These are phyloP conservation scores for Tephrocybe sp. DNA, from an alignment of 768 basidiomycete genomes.

Conservation along the genomic window DNA sequence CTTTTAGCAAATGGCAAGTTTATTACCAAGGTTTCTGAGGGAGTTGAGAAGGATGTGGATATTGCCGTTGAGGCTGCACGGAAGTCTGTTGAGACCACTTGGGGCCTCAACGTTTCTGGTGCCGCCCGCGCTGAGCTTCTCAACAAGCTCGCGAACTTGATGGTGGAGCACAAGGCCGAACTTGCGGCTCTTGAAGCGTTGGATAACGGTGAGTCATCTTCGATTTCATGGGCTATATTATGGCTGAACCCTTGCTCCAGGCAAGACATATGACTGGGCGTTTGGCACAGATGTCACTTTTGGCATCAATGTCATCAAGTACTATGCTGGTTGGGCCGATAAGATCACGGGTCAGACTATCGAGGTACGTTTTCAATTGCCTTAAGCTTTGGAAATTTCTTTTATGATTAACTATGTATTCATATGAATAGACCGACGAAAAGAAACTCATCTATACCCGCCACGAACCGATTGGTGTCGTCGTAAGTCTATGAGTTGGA, in stretches of 20 bases:
- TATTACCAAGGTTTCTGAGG: constrained; percentile 57
- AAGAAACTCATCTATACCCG: constrained; percentile 57
- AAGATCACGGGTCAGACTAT: constrained; percentile 51
- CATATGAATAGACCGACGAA: constrained; percentile 36
- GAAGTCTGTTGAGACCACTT: constrained; percentile 28
- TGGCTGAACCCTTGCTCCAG: constrained; percentile 11
- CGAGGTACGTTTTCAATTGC: constrained; percentile 31
- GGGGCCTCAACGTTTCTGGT: constrained; percentile 50
- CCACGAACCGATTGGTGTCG: constrained; percentile 58
- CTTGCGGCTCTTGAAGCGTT: constrained; percentile 51
- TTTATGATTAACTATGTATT: too few relatives aligned
- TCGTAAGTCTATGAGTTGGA: constrained; percentile 18
- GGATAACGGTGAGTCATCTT: constrained; percentile 35
- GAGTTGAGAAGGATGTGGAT: constrained; percentile 69
- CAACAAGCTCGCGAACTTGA: constrained; percentile 47
- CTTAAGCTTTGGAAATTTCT: background rate
- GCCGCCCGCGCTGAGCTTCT: constrained; percentile 38
- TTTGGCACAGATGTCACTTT: constrained; percentile 18
- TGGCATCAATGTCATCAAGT: background rate
- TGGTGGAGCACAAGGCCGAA: constrained; percentile 44
- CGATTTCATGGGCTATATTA: background rate
- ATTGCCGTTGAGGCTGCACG: constrained; percentile 67
- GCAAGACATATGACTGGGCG: constrained; percentile 29
- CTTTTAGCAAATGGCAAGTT: constrained; percentile 57
- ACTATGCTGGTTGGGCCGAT: constrained; percentile 61